phyloP scores from a whole-genome alignment of 2,329 filamentous ascomycete species.

The Onygenales sp. region DNA sequence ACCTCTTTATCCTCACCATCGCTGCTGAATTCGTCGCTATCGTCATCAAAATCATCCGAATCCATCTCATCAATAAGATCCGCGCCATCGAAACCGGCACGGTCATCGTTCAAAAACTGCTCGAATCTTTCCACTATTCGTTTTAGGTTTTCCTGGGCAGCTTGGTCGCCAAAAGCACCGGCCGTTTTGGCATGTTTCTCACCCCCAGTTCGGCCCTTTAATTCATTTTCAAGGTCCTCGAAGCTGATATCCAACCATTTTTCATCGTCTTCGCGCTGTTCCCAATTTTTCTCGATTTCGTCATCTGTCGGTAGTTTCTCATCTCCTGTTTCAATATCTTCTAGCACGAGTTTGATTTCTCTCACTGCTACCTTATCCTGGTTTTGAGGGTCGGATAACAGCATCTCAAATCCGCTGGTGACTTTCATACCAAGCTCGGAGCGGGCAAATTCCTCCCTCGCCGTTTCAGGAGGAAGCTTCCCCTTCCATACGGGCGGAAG shows the following conservation, averaged over 20 bases:
- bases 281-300: slow-evolving; percentile 62
- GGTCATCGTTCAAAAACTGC: slow-evolving; percentile 77
- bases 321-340: slow-evolving; percentile 66
- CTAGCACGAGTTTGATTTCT: slow-evolving; percentile 66
- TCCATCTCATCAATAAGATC: slow-evolving; percentile 62
- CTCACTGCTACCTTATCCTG: slow-evolving; percentile 59
- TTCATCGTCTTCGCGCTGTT: slow-evolving; percentile 67
- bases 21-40: slow-evolving; percentile 46
- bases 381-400: slow-evolving; percentile 58
- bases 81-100: slow-evolving; percentile 69
- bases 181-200: slow-evolving; percentile 9
- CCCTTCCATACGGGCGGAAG: slow-evolving; percentile 49
- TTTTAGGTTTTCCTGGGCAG: slow-evolving; percentile 52
- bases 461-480: slow-evolving; percentile 28
- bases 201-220: slow-evolving; percentile 46
- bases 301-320: slow-evolving; percentile 59
- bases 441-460: slow-evolving; percentile 38
- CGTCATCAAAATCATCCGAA: slow-evolving; percentile 46
- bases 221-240: slow-evolving; percentile 74
- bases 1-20: slow-evolving; percentile 65
- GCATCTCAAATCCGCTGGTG: slow-evolving; percentile 82
- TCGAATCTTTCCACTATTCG: slow-evolving; percentile 95
- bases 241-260: slow-evolving; percentile 89
- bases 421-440: slow-evolving; percentile 79
- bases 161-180: slow-evolving; percentile 37